Base-by-base conservation (phyloP, 2,329 filamentous ascomycete genomes). In the Mariannaea sp. region DNA sequence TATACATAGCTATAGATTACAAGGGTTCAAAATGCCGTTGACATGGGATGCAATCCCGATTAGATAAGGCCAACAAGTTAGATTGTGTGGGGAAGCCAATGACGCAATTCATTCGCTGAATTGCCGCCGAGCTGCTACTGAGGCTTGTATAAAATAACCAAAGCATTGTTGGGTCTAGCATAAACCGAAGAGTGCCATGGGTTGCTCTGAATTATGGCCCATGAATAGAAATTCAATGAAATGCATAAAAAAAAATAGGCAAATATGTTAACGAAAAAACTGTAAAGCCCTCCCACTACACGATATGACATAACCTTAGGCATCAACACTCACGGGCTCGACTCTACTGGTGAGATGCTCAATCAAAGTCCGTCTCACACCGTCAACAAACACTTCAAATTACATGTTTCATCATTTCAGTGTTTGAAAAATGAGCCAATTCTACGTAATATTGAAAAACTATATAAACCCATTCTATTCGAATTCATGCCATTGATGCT, bases 41-140 rank as follows among this genome's bases (percentile, higher is more conserved):
- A n/a, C n/a, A n/a, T n/a, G n/a, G n/a, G n/a, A n/a, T n/a, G n/a
- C n/a, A n/a, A n/a, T n/a, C n/a, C n/a, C n/a, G 36, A 17, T 41
- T 17, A 49, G 45, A 40, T 49, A 49, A 42, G 20, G 16, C 35
- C 13, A 17, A 14, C 30, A 13, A n/a, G n/a, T n/a, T 24, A 17
- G 13, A 30, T 16, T 12, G 40, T 30, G 48, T 39, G 49, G 42
- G 41, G 29, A 20, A 29, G 20, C 5, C 16, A 19, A 45, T 38
- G 46, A 32, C 41, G 41, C 46, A 45, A 30, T 51, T 47, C 17
- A 47, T 38, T 42, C 38, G 43, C 32, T 35, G 27, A 47, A 16
- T 32, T 33, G 9, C 10, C 13, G 43, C 32, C 27, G 27, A 47
- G 20, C 30, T 33, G 9, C 10, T 9, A 7, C 22, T 29, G 24